Base-by-base conservation (phyloP, 345 rosid species). In the Toxicodendron radicans region DNA sequence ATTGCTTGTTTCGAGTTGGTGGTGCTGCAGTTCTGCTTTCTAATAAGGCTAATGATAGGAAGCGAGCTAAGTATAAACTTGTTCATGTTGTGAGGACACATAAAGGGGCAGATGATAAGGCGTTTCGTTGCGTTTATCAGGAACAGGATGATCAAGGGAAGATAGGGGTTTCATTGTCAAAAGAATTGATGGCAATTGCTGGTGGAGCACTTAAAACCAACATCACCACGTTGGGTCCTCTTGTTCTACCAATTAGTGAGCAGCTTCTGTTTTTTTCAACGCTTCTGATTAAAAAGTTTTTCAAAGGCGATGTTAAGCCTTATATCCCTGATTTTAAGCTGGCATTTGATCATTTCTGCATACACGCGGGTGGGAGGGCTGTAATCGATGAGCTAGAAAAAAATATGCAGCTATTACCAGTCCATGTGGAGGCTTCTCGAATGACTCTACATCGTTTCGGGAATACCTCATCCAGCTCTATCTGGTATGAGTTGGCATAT, bases 1-100 rank as follows among this genome's bases (percentile, higher is more conserved):
- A 90, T 57, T 90, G 95, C 73, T 73, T 90, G 81, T 90, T 90
- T 59, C 80, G 95, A 14, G 84, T 88, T 17, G 95, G 95, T 2
- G 89, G 90, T 58, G 75, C 95, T 0, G 90, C 95, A 0, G 79
- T 88, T 73, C 70, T 90, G 78, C 79, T 90, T 20, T 90, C 95
- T 2, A 90, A 90, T 35, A 90, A 87, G 65, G 63, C 79, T 1
- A 71, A 66, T 13, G 95, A 90, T 57, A 74, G 76, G 69, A 75
- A 85, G 58, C 74, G 89, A 52, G 88, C 95, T 0, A 90, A 90
- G 80, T 90, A 90, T 76, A 83, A 79, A 80, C 88, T 90, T 66
- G 76, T 76, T 77, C 87, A 90, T 74, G 84, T 87, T 21, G 91
- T 90, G 38, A 85, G 95, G 69, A 90, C 93, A 0, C 93, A 90